A percentile compares a stretch with the other conserved stretches of the same genome.
Evolutionary conservation across 208 protist genomes (phyloP).

Genomic region (Trypanosomatidae sp.): DNA sequence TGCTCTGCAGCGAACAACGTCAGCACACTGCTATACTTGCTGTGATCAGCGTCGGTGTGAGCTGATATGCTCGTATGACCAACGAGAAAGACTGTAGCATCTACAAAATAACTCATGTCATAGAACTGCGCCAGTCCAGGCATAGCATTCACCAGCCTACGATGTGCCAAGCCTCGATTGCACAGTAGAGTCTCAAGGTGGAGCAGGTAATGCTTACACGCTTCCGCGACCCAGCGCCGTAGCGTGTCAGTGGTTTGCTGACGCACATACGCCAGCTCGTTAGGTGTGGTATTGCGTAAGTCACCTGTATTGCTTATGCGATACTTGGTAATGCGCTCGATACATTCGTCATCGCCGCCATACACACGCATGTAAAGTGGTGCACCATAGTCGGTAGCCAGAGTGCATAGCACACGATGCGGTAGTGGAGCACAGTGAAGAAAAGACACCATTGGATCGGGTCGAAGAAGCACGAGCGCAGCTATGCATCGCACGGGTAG

Average conservation of each 20-base stretch:
- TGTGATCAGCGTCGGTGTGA: slow-evolving; percentile 33
- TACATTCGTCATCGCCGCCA: slow-evolving; percentile 37
- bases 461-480: slow-evolving; percentile 49
- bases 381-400: slow-evolving; percentile 45
- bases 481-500: slow-evolving; percentile 48
- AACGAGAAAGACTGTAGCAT: slow-evolving; percentile 60
- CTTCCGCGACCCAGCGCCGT: slow-evolving; percentile 46
- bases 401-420: slow-evolving; percentile 32
- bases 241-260: slow-evolving; percentile 59
- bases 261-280: slow-evolving; percentile 27
- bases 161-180: slow-evolving; percentile 72
- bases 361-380: slow-evolving; percentile 63
- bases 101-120: slow-evolving; percentile 52
- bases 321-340: slow-evolving; percentile 62
- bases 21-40: slow-evolving; percentile 34
- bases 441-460: slow-evolving; percentile 61
- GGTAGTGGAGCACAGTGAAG: slow-evolving; percentile 46
- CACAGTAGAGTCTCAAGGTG: slow-evolving; percentile 77
- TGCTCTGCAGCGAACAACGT: slow-evolving; percentile 53
- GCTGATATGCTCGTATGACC: slow-evolving; percentile 15
- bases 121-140: slow-evolving; percentile 36
- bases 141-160: slow-evolving; percentile 58
- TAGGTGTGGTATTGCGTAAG: slow-evolving; percentile 36
- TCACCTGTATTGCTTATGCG: slow-evolving; percentile 62
- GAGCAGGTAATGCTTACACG: slow-evolving; percentile 48